Evolutionary conservation across 2,329 filamentous ascomycete genomes (phyloP).

Genomic region (Xylariaceae sp.): DNA sequence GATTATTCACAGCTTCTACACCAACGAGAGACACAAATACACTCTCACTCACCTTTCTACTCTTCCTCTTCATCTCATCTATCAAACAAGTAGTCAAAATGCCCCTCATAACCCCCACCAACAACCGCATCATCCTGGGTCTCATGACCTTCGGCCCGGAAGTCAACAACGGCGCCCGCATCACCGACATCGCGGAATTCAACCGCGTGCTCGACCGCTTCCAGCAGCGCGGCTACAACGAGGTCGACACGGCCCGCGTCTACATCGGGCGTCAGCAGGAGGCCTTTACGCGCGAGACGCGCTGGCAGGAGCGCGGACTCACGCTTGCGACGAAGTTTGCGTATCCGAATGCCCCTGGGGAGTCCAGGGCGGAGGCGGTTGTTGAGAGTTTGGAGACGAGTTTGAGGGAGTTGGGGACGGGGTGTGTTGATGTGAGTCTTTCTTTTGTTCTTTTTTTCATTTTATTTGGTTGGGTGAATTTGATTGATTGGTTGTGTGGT

Average conservation of each 20-base stretch:
- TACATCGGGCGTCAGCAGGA: slow-evolving; percentile 73
- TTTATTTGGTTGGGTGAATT: not conserved
- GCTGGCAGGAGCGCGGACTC: slow-evolving; percentile 74
- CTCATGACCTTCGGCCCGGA: slow-evolving; percentile 79
- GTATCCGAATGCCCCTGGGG: slow-evolving; percentile 57
- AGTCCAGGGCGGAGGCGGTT: slow-evolving; percentile 55
- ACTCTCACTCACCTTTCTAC: not conserved
- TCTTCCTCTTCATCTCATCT: not conserved
- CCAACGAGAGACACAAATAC: no score
- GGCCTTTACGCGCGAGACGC: slow-evolving; percentile 66
- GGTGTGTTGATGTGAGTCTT: slow-evolving; percentile 60
- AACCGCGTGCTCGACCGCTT: slow-evolving; percentile 69
- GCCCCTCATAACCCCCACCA: slow-evolving; percentile 44
- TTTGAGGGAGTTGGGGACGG: slow-evolving; percentile 64
- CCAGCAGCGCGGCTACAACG: slow-evolving; percentile 73
- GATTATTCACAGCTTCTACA: no score
- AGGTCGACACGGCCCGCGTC: slow-evolving; percentile 75
- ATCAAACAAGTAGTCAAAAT: slow-evolving; percentile 37
- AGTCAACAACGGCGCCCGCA: slow-evolving; percentile 57
- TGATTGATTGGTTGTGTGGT: no score
- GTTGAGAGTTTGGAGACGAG: slow-evolving; percentile 58
- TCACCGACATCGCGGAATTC: slow-evolving; percentile 63
- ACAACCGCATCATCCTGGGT: slow-evolving; percentile 71
- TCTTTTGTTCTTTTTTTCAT: not conserved
- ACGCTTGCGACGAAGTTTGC: slow-evolving; percentile 69